Conservation (phyloP, 768 basidiomycete species). For the Pleurotus tuber-regium region DNA sequence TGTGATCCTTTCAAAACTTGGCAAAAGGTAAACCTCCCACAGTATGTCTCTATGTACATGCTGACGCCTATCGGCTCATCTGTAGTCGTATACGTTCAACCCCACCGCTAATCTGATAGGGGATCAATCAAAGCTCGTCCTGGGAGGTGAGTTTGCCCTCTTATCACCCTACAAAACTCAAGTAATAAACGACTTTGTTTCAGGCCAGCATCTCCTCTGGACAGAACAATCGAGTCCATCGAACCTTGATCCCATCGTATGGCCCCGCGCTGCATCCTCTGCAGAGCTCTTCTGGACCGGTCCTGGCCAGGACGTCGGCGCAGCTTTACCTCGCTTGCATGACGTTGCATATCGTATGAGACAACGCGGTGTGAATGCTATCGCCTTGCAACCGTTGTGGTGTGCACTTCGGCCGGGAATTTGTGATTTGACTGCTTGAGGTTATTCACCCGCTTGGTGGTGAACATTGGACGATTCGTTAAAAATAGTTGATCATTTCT, state of each 20-base stretch:
- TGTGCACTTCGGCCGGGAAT: constrained; percentile 62
- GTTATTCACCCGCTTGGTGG: too few species aligned
- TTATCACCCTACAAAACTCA: background rate
- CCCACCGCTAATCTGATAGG: constrained; percentile 55
- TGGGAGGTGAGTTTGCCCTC: constrained; percentile 55
- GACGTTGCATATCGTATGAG: constrained; percentile 62
- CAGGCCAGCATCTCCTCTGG: constrained; percentile 70
- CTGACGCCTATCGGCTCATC: too few species aligned
- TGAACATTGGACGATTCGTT: too few species aligned
- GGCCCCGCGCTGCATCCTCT: constrained; percentile 70
- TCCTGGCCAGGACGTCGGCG: constrained; percentile 33
- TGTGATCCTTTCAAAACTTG: constrained; percentile 81
- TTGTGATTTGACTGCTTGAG: constrained; percentile 48
- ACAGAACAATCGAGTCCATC: constrained; percentile 69
- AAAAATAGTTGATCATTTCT: too few species aligned
- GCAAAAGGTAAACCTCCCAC: too few species aligned
- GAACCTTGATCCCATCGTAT: constrained; percentile 65
- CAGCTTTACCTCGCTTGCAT: constrained; percentile 64
- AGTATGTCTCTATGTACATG: too few species aligned
- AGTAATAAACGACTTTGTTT: background rate
- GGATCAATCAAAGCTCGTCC: constrained; percentile 50
- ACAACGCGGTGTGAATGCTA: constrained; percentile 57
- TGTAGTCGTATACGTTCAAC: constrained; percentile 64
- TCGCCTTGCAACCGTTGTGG: constrained; percentile 67
- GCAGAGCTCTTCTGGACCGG: constrained; percentile 83